Base-by-base conservation (phyloP, 768 basidiomycete genomes). In the Trametes punicea region DNA sequence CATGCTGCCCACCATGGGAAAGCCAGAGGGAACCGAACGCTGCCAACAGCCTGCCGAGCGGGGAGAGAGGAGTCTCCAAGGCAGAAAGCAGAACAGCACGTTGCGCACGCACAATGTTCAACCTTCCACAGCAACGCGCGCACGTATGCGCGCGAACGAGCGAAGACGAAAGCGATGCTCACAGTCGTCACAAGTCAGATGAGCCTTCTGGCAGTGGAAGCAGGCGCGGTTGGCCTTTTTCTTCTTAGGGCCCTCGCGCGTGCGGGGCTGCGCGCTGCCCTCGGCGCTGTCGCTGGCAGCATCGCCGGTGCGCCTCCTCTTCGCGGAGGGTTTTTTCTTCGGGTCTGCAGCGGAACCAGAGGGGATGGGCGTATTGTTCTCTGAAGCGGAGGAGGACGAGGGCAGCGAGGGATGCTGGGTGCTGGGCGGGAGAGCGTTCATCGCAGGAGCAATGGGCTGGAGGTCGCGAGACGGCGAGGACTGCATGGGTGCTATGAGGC, bases 121-220 rank as follows among this genome's bases (percentile, higher is more conserved):
- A 20, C 16, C 18, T 18, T n/a, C 34, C n/a, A 18, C 16, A 15
- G 39, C 39, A 20, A 8, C 21, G 41, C 41, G 10, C 10, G 34
- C 21, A 25, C 41, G 23, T 36, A 10, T 3, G 7, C 11, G 38
- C 13, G 60, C 27, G 52, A 25, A 47, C 36, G 21, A 45, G 53
- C 11, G 48, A 15, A 25, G 31, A 48, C n/a, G 51, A 31, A 36
- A 47, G 27, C 40, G 46, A 64, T 33, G 82, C 90, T 69, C 67
- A 97, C 96, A 85, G 67, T 98, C 96, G 70, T 98, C 95, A 70
- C 96, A 98, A n/a, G 96, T 98, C 62, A 98, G 76, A 72, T 98
- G 96, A 2, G 94, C 93, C 71, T 93, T 96, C 73, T 98, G 95
- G 71, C 96, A 98, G 64, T 93, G 90, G 60, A 90, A 87, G 69